These are phyloP conservation scores for Penicillium sp. DNA, from an alignment of 2,329 filamentous ascomycete species.

Conservation along the genomic window DNA sequence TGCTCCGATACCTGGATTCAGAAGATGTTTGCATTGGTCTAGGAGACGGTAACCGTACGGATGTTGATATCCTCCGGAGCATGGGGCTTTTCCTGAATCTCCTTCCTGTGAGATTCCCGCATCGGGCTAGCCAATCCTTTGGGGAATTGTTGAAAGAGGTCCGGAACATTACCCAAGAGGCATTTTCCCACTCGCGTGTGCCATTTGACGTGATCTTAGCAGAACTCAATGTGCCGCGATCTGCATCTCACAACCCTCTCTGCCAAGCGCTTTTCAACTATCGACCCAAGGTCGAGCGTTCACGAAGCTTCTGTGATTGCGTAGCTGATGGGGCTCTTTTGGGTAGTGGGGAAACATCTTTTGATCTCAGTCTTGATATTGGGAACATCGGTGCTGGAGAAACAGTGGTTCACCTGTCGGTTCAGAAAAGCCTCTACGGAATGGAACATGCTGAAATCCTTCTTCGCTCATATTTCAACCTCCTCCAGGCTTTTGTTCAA, in stretches of 20 bases:
- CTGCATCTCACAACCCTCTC: conserved; percentile 44
- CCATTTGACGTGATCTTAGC: conserved; percentile 53
- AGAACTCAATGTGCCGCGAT: conserved; percentile 44
- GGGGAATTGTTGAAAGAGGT: conserved; percentile 29
- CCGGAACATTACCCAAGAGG: conserved; percentile 32
- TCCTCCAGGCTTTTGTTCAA: conserved; percentile 16
- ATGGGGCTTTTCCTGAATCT: conserved; percentile 54
- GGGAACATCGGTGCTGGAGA: conserved; percentile 31
- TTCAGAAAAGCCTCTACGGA: conserved; percentile 37
- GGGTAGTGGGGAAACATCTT: conserved; percentile 26
- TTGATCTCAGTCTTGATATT: conserved; percentile 42
- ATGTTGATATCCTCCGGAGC: conserved; percentile 32
- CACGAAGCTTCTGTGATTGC: conserved; percentile 24
- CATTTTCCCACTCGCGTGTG: conserved; percentile 45
- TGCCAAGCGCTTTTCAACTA: conserved; percentile 55
- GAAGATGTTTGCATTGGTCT: conserved; percentile 51
- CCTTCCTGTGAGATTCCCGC: conserved; percentile 47
- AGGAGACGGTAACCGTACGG: conserved; percentile 45
- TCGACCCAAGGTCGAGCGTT: conserved; percentile 35
- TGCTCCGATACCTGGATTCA: conserved; percentile 36
- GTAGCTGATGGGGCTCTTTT: conserved; percentile 13
- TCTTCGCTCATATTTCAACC: conserved; percentile 19
- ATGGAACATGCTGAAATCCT: conserved; percentile 25
- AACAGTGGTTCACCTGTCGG: conserved; percentile 21
- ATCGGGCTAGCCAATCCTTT: conserved; percentile 27